Conservation (phyloP, 345 rosid species). For the Salix udensis region DNA sequence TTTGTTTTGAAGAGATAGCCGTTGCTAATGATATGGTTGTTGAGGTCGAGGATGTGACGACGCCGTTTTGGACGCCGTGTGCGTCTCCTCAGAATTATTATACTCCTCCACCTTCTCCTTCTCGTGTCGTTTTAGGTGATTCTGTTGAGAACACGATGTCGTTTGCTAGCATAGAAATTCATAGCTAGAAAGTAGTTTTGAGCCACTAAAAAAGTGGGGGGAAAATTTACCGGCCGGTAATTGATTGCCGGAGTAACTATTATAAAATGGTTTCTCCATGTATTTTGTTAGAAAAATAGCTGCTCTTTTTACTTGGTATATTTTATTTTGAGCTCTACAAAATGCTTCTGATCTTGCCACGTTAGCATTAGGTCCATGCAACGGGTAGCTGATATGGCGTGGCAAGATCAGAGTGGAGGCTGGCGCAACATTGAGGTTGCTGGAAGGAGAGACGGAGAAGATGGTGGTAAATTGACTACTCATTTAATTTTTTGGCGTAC, state of each 20-base stretch:
- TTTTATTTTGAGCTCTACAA: neutral
- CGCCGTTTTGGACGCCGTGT: conserved; percentile 73
- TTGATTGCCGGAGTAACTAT: neutral
- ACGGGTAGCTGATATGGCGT: neutral
- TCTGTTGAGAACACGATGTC: neutral
- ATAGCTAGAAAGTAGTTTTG: neutral
- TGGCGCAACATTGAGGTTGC: neutral
- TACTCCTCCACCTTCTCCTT: conserved; percentile 68
- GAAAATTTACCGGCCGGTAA: neutral
- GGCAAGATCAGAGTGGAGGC: neutral
- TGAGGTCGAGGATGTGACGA: conserved; percentile 24
- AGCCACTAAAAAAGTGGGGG: neutral
- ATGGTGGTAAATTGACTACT: neutral
- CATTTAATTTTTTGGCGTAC: neutral
- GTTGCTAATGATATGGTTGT: no score
- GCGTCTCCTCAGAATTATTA: conserved; percentile 50
- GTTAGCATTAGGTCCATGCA: neutral
- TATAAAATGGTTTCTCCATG: neutral
- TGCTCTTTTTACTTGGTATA: neutral
- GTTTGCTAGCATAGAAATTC: neutral
- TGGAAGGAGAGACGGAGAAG: neutral
- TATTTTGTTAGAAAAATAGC: neutral
- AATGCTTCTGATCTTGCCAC: conserved; percentile 4
- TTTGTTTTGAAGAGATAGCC: conserved; percentile 7
- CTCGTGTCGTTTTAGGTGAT: conserved; percentile 6